Conservation (phyloP, 257 asterid species). For the Linaria vulgaris region DNA sequence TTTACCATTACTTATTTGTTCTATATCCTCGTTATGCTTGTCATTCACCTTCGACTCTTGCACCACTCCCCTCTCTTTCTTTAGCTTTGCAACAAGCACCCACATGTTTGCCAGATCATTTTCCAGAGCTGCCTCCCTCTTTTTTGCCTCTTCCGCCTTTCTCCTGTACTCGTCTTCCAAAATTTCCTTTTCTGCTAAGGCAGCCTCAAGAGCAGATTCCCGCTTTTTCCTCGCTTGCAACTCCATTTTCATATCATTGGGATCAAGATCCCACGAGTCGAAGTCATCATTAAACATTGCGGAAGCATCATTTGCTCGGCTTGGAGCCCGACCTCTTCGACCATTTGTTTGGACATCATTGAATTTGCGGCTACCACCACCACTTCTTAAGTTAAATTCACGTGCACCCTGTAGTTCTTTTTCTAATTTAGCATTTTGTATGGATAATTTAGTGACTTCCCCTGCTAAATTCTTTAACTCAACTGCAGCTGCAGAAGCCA, state of each 20-base stretch:
- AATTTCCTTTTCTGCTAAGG: constrained; percentile 83
- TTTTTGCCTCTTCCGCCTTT: constrained; percentile 75
- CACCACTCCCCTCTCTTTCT: constrained; percentile 52
- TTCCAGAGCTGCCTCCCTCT: constrained; percentile 82
- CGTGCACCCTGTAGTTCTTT: constrained; percentile 73
- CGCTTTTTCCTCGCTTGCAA: constrained; percentile 85
- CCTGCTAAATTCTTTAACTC: constrained; percentile 87
- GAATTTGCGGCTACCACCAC: constrained; percentile 41
- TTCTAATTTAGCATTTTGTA: constrained; percentile 74
- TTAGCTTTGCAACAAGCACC: constrained; percentile 95
- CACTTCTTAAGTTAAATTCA: constrained; percentile 54
- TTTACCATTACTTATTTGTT: constrained; percentile 38
- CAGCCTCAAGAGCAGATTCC: constrained; percentile 79
- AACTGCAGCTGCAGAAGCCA: constrained; percentile 97
- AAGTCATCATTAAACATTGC: constrained; percentile 61
- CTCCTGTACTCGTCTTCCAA: constrained; percentile 74
- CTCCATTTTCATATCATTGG: constrained; percentile 76
- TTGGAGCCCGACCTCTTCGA: constrained; percentile 64
- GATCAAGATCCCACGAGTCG: constrained; percentile 71
- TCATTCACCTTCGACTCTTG: constrained; percentile 44
- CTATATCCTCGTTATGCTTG: constrained; percentile 35
- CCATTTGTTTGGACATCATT: constrained; percentile 50
- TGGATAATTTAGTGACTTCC: constrained; percentile 86
- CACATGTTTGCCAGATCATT: constrained; percentile 99
- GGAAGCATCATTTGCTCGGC: constrained; percentile 49